Base-by-base conservation (phyloP, 768 basidiomycete species). In the Phylloporus sp. region DNA sequence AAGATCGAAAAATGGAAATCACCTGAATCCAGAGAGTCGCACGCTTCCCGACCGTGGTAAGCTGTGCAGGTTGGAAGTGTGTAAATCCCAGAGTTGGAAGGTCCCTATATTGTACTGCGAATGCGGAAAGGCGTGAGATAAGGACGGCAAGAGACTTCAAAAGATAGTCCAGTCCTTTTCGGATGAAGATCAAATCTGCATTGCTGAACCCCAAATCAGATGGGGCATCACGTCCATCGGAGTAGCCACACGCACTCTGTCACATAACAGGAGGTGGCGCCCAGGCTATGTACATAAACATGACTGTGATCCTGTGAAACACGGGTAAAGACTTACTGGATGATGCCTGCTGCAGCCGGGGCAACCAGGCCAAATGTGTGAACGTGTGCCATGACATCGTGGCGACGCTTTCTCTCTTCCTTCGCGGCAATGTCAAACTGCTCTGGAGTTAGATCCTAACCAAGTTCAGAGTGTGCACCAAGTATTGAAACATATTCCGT, bases 341-440 rank as follows among this genome's bases (percentile, higher is more conserved):
- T 97, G 64, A 97, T 95, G 16, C 93, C 91, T 15, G 94, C 94
- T 23, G 95, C 95, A 29, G 91, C 89, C 9, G 95, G 95, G 1
- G 95, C 95, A 47, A 95, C 88, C 40, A 78, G 80, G 6, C 95
- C 95, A 67, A 97, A 99, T 4, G 95, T 97, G 72, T 98, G 93
- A 39, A 99, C 97, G 65, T 99, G 97, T 0, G 97, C 97, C 97
- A 99, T 99, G 39, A 99, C 97, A 71, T 99, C 97, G 73, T 99
- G 97, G 12, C 97, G 80, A 23, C 97, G 76, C 72, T 93, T 97
- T 76, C 97, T 98, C 73, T 99, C 97, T 70, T 99, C 97, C 49
- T 80, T 74, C 0, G 93, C 95, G 2, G 97, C 97, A 47, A 90
- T 77, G 57, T 85, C 86, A 64, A 98, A 95, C 73, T 99, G 97